These are phyloP conservation scores for Babesia caballi DNA, from an alignment of 169 alveolate species.

Conservation along the genomic window DNA sequence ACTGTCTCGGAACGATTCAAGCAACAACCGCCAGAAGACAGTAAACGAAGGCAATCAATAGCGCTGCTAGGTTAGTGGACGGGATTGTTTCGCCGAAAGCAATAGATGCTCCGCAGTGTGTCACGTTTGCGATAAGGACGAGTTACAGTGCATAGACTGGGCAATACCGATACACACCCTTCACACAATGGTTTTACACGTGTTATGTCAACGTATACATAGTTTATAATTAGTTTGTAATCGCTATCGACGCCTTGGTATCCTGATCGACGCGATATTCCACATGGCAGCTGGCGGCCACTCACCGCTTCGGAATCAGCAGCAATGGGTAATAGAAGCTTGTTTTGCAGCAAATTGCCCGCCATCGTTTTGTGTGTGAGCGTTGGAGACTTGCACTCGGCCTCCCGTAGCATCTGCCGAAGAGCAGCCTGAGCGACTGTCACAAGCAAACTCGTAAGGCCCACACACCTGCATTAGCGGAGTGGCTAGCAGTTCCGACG, in stretches of 20 bases:
- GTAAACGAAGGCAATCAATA: no score
- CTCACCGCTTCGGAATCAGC: constrained; percentile 7
- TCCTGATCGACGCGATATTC: not conserved
- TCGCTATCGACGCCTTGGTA: not conserved
- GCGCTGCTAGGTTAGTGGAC: no score
- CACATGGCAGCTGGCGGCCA: not conserved
- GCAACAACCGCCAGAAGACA: no score
- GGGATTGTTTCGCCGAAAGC: no score
- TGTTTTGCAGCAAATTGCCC: not conserved
- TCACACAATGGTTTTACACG: not conserved
- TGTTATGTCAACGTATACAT: not conserved
- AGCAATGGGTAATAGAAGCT: not conserved
- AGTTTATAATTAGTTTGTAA: not conserved
- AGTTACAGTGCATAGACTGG: no score
- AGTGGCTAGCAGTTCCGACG: constrained; percentile 56
- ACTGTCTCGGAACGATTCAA: no score
- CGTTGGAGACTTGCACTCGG: not conserved
- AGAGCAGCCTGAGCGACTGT: not conserved
- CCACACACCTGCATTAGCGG: constrained; percentile 52
- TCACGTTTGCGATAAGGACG: no score
- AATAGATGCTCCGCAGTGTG: no score
- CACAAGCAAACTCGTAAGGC: not conserved
- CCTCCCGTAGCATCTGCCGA: constrained; percentile 18
- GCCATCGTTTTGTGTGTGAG: not conserved
- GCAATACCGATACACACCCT: not conserved